Evolutionary conservation across 2,329 filamentous ascomycete species (phyloP), one percentile per base, ranked within the genome.

Genomic region (Colletotrichum sp.): DNA sequence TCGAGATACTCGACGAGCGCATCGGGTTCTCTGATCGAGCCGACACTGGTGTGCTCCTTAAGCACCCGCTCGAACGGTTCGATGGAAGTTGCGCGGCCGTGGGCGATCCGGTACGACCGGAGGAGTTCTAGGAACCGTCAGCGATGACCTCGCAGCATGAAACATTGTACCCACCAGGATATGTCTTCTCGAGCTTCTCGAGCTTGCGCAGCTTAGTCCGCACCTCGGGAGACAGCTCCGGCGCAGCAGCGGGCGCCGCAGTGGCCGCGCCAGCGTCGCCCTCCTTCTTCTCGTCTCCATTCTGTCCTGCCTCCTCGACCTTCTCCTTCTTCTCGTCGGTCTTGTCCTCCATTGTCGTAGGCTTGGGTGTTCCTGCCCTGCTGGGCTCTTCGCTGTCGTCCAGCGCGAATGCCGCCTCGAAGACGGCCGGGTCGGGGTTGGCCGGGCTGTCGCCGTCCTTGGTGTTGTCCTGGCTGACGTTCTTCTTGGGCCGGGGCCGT

Each of bases 41-140:
- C 95, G 44, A 99, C 88, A 4, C 97, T 96, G 0, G 97, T 99
- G 80, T 98, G 95, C 83, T 99, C 97, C 80, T 95, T 95, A 9
- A 99, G 89, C 1, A 94, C 93, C 71, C 95, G 93, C 86, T 99
- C 97, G 83, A 99, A 99, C 0, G 95, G 94, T 82, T 99, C 97
- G 81, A 99, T 98, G 4, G 94, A 92, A 15, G 94, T 92, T 57
- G 96, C 95, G 68, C 96, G 93, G 73, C 95, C 92, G 86, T 99
- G 96, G 22, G 97, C 97, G 78, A 96, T 93, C 77, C 96, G 92
- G 85, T 99, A 99, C 11, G 96, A 98, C 72, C 95, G 94, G 66
- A 99, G 89, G 1, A 99, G 89, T 81, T 99, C 96, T 95, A 70
- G 67, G 25, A 63, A 7, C 5, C 19, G 61, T 75, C 5, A 77